Base-by-base conservation (phyloP, 2,329 filamentous ascomycete genomes). In the Cladophialophora chaetospira region DNA sequence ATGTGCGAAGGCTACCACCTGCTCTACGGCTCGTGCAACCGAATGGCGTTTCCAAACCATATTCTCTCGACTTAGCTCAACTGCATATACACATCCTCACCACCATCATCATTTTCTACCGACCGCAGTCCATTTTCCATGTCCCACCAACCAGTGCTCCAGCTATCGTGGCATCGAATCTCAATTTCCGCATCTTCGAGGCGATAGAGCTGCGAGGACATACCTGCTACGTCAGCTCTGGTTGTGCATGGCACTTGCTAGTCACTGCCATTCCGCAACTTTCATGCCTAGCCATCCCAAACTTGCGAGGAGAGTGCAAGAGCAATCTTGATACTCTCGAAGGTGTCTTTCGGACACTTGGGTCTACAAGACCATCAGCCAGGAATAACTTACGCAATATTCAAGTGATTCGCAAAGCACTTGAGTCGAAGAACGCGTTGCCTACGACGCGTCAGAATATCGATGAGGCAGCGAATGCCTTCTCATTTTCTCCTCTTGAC, bases 141-240 rank as follows among this genome's bases (percentile, higher is more conserved):
- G 25, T 60, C 15, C 19, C 21, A 5, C 40, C 57, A n/a, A 17
- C 33, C 3, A 57, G 29, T 19, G 29, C 52, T 2, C 44, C 44
- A 8, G 57, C 57, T 35, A 31, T 50, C 15, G 36, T 47, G 6
- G 57, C 57, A 11, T 50, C 57, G 11, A 51, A 53, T 29, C 43
- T 60, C n/a, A 60, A 40, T 19, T 56, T 60, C 26, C 54, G 53
- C 17, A 52, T 60, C 11, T 51, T 60, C n/a, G 53, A 60, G 40
- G 57, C 57, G 17, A 57, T 60, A 4, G 43, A 56, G 23, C 57
- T 60, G 5, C 57, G 57, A 19, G 43, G 48, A 3, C 53, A 60
- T 25, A 60, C 57, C n/a, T 54, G 53, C 9, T 60, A 17, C 15
- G 47, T 60, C 2, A 45, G 45, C 28, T 60, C 57, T 3, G 40